Evolutionary conservation across 192 early-diverging fungal genomes (phyloP).

Genomic region (Dissophora globulifera): DNA sequence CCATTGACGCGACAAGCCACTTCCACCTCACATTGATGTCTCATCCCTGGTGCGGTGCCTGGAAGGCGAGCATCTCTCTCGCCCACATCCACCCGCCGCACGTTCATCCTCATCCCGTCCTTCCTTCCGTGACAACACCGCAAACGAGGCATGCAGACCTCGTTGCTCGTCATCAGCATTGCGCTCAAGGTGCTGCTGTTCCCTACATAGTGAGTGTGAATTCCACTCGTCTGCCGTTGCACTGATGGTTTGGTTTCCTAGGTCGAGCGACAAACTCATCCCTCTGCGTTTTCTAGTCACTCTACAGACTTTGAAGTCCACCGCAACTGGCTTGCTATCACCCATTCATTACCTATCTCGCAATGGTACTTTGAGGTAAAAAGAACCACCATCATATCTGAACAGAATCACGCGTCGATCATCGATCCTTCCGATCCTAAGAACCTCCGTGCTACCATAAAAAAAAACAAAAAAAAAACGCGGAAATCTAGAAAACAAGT

Average conservation of each 20-base stretch:
- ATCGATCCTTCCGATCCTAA: too few species aligned
- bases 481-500: slow-evolving; percentile 80
- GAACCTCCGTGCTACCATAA: too few species aligned
- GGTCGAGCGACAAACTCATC: too few species aligned
- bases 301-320: slow-evolving; percentile 99
- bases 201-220: slow-evolving; percentile 77
- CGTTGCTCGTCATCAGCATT: slow-evolving; percentile 60
- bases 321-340: slow-evolving; percentile 97
- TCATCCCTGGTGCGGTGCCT: too few species aligned
- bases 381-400: too few species aligned
- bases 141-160: slow-evolving; percentile 47
- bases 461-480: too few species aligned
- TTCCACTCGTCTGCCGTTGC: too few species aligned
- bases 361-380: slow-evolving; percentile 89
- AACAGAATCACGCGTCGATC: background rate
- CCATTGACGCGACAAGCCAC: too few species aligned
- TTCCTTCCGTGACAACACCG: background rate
- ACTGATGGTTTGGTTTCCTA: too few species aligned
- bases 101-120: background rate
- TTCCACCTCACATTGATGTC: too few species aligned
- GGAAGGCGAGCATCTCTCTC: too few species aligned
- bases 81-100: background rate
- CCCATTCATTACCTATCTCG: slow-evolving; percentile 79
- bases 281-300: slow-evolving; percentile 55
- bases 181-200: slow-evolving; percentile 72